phyloP scores from a whole-genome alignment of 257 asterid genomes.

The Verbena officinalis region DNA sequence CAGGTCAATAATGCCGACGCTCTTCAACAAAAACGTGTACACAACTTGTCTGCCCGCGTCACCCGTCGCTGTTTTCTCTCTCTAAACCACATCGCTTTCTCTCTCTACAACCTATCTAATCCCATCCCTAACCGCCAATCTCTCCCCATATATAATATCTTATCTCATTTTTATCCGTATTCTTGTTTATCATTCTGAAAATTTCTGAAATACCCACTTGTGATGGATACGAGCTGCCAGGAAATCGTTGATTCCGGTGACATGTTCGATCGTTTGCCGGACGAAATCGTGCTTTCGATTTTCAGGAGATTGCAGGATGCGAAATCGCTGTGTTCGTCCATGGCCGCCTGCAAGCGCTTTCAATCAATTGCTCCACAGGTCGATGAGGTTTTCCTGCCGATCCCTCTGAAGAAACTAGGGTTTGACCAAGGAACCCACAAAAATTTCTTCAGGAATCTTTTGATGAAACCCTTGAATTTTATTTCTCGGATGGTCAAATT shows the following conservation, averaged over 20 bases:
- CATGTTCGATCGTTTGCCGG: slow-evolving; percentile 65
- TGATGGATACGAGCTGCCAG: slow-evolving; percentile 24
- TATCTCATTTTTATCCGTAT: neutral
- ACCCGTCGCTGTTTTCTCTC: neutral
- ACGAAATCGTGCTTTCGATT: slow-evolving; percentile 48
- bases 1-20: slow-evolving; percentile 22
- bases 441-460: slow-evolving; percentile 32
- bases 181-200: neutral
- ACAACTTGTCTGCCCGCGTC: slow-evolving; percentile 12
- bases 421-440: slow-evolving; percentile 15
- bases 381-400: slow-evolving; percentile 40
- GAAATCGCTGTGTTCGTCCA: slow-evolving; percentile 53
- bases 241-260: slow-evolving; percentile 23
- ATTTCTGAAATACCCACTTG: neutral
- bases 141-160: neutral
- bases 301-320: slow-evolving; percentile 64
- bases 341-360: slow-evolving; percentile 63
- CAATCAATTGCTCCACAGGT: slow-evolving; percentile 46
- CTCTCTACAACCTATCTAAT: slow-evolving; percentile 24
- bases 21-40: slow-evolving; percentile 15
- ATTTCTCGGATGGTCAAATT: slow-evolving; percentile 38
- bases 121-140: slow-evolving; percentile 24
- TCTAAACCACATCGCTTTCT: slow-evolving; percentile 13
- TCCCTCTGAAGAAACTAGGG: slow-evolving; percentile 37
- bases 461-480: slow-evolving; percentile 44